A percentile compares a stretch with the other conserved stretches of the same genome.
Conservation (phyloP, 2,329 filamentous ascomycete species). For the Pseudocercospora musae region DNA sequence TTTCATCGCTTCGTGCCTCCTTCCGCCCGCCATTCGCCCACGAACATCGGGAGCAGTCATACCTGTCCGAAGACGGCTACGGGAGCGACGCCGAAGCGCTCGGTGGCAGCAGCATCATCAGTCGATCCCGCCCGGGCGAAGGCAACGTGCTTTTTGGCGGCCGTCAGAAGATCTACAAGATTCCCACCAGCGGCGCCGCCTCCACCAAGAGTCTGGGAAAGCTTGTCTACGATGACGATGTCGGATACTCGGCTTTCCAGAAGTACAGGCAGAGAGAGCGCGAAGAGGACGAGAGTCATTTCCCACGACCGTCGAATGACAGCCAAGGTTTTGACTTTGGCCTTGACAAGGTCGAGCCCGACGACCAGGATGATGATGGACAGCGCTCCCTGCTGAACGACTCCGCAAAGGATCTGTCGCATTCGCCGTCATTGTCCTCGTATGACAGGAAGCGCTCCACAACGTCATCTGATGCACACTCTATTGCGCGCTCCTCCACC, state of each 20-base stretch:
- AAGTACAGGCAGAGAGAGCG: conserved; percentile 60
- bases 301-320: conserved; percentile 25
- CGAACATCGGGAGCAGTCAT: conserved; percentile 60
- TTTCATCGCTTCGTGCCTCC: conserved; percentile 70
- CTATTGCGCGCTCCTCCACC: conserved; percentile 72
- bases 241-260: conserved; percentile 79
- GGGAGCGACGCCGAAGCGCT: conserved; percentile 61
- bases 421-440: conserved; percentile 57
- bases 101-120: conserved; percentile 73
- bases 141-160: conserved; percentile 94
- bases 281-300: conserved; percentile 48
- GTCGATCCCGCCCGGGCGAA: conserved; percentile 73
- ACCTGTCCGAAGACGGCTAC: conserved; percentile 58
- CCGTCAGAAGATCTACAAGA: conserved; percentile 91
- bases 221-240: conserved; percentile 81
- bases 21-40: conserved; percentile 59
- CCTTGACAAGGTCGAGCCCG: conserved; percentile 31
- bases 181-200: conserved; percentile 52
- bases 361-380: conserved; percentile 44
- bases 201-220: conserved; percentile 57
- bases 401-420: conserved; percentile 38
- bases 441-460: conserved; percentile 79
- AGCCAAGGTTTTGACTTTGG: conserved; percentile 35
- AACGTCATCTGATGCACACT: conserved; percentile 72
- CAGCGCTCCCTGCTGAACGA: conserved; percentile 44